Evolutionary conservation across 2,329 filamentous ascomycete species (phyloP), one percentile per base, ranked within the genome.

Genomic region (Fusarium floridanum): DNA sequence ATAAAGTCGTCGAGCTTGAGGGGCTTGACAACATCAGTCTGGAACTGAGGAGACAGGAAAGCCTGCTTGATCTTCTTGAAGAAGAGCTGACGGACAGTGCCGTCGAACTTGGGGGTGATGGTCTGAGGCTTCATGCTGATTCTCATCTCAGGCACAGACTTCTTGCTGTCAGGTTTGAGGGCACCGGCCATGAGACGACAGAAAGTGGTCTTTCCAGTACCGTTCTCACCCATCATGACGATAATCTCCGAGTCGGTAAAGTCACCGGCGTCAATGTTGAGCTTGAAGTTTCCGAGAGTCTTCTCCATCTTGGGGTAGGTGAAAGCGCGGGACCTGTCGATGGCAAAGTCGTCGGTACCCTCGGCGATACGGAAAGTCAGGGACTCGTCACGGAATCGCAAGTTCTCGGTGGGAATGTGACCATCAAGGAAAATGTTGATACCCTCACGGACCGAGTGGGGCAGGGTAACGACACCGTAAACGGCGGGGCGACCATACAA

Each of bases 91-190:
- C 97, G 95, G 68, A 99, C 97, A 43, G 96, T 99, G 74, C 97
- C 97, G 76, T 95, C 93, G 82, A 98, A 99, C 85, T 98, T 99
- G 82, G 97, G 97, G 3, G 95, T 99, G 81, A 99, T 99, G 81
- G 97, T 99, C 88, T 99, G 97, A 22, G 97, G 97, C 90, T 99
- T 99, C 95, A 98, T 97, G 87, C 93, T 95, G 83, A 99, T 98
- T 87, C 94, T 95, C 95, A 99, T 97, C 77, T 94, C 91, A 17
- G 97, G 97, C 17, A 99, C 90, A 79, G 91, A 91, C 79, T 90
- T 88, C 75, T 88, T 91, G 78, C 90, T 91, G 79, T 99, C 97
- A 10, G 97, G 97, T 86, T 98, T 96, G 78, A 97, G 89, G 43
- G 94, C 94, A 82, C 97, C 97, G 67, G 97, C 97, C 76, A 99